Evolutionary conservation across 306 rosid genomes (phyloP).

Genomic region (Ormosia emarginata): DNA sequence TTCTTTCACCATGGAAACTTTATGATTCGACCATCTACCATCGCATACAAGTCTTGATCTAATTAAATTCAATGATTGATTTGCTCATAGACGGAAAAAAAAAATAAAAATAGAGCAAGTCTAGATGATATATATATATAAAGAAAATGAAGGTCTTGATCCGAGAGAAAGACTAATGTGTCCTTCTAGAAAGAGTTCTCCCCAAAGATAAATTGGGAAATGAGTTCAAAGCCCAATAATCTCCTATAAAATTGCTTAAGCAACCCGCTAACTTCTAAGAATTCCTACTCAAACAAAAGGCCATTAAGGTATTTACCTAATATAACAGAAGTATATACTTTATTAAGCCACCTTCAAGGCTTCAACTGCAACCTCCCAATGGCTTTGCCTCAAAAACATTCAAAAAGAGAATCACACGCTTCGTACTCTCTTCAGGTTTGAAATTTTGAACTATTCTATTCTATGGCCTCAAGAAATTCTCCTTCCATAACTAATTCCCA

Average conservation of each 20-base stretch:
- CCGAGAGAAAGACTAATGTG: neutral
- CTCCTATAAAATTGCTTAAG: slow-evolving; percentile 10
- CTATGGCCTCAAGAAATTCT: slow-evolving; percentile 37
- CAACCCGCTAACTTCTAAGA: neutral
- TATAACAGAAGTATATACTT: neutral
- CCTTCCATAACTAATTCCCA: neutral
- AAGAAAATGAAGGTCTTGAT: neutral
- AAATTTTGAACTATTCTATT: neutral
- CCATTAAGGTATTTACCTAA: neutral
- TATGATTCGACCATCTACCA: slow-evolving; percentile 4
- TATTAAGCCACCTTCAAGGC: slow-evolving; percentile 14
- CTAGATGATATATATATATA: neutral
- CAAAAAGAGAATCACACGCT: neutral
- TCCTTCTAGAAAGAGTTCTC: neutral
- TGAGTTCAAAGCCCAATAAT: neutral
- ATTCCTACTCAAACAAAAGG: slow-evolving; percentile 10
- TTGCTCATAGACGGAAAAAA: neutral
- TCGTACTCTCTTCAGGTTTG: neutral
- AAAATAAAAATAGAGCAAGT: neutral
- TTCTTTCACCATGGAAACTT: neutral
- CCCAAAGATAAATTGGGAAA: neutral
- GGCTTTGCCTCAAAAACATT: neutral
- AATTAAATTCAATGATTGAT: neutral
- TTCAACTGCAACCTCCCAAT: slow-evolving; percentile 5
- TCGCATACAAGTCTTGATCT: neutral